Conservation (phyloP, 371 early-diverging fungal genomes). For the Apophysomyces elegans region DNA sequence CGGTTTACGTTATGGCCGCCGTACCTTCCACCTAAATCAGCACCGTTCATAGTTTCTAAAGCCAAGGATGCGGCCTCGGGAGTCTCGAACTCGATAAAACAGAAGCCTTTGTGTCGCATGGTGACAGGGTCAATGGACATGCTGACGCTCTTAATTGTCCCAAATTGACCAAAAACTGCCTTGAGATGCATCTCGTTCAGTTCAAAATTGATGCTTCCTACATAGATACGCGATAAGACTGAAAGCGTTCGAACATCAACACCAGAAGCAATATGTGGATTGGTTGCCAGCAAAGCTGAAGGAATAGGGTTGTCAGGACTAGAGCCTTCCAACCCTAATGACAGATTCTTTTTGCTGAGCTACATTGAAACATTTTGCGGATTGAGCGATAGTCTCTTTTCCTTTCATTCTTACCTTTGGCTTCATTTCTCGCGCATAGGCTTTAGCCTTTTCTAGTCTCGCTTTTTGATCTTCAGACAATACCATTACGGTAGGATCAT, state of each 20-base stretch:
- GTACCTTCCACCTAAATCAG: conserved; percentile 43
- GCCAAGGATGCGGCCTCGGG: conserved; percentile 84
- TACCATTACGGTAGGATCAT: not conserved
- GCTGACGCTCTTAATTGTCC: conserved; percentile 69
- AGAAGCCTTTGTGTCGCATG: conserved; percentile 84
- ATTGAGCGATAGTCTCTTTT: not conserved
- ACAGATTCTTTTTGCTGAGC: conserved; percentile 43
- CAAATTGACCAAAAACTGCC: conserved; percentile 76
- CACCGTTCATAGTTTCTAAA: conserved; percentile 54
- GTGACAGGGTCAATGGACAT: conserved; percentile 76
- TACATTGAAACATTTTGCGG: not conserved
- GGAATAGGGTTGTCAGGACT: conserved; percentile 47
- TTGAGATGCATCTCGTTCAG: conserved; percentile 74
- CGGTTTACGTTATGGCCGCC: conserved; percentile 8
- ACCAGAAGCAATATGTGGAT: conserved; percentile 44
- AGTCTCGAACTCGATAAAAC: conserved; percentile 85
- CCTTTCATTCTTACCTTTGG: conserved; percentile 24
- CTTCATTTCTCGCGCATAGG: conserved; percentile 52
- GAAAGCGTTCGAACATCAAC: conserved; percentile 58
- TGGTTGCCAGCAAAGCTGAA: conserved; percentile 21
- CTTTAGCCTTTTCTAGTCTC: conserved; percentile 51
- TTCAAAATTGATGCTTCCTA: conserved; percentile 83
- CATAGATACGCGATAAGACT: conserved; percentile 76
- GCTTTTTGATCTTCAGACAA: conserved; percentile 36
- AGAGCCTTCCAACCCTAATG: conserved; percentile 83